phyloP scores from a whole-genome alignment of 2,329 filamentous ascomycete species.

The Akanthomyces lecanii region DNA sequence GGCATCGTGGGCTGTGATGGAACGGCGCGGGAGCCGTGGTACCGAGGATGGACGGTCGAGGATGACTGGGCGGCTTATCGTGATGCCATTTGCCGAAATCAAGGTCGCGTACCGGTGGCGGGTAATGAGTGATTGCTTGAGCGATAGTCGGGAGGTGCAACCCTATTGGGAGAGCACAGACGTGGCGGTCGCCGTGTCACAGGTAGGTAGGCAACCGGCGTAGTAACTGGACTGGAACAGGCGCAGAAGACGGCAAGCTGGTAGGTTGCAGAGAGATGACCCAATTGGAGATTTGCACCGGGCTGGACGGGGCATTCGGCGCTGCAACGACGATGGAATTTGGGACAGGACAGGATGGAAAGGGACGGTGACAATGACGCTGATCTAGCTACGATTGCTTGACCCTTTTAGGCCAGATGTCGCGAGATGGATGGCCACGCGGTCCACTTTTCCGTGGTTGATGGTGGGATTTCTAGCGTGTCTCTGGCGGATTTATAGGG shows the following conservation, averaged over 20 bases:
- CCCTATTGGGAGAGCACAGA: background rate
- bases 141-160: background rate
- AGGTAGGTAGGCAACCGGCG: no score
- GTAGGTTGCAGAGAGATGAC: background rate
- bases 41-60: background rate
- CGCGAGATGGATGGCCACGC: conserved; percentile 10
- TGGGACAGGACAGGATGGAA: background rate
- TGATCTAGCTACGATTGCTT: conserved; percentile 6
- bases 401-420: conserved; percentile 17
- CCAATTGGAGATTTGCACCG: background rate
- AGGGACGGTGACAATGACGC: conserved; percentile 11
- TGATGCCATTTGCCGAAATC: conserved; percentile 7
- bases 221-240: background rate
- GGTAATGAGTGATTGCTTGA: background rate
- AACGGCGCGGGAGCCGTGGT: background rate
- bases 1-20: conserved; percentile 49
- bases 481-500: no score
- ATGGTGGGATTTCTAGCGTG: no score
- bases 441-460: background rate
- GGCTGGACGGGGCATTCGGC: background rate
- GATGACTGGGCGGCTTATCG: background rate
- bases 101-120: background rate
- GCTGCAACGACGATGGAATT: background rate
- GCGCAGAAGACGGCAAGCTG: background rate
- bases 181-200: background rate